Conservation (phyloP, 176 grass and related monocot species). For the Miscanthus lutarioriparius region DNA sequence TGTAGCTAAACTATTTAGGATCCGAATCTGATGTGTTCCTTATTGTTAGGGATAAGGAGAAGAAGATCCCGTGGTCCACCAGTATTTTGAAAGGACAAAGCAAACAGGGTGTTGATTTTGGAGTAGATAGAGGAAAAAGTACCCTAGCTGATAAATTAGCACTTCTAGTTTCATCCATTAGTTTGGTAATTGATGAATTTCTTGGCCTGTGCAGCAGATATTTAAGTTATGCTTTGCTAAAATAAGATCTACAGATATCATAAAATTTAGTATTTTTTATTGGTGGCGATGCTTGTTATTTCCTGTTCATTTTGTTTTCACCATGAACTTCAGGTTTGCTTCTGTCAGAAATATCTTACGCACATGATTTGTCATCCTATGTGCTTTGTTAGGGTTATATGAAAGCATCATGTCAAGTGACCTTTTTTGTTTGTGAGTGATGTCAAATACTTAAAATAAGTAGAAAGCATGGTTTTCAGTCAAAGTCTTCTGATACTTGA, state of each 20-base stretch:
- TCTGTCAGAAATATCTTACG: constrained; percentile 62
- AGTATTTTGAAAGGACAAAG: background rate
- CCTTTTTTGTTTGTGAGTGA: constrained; percentile 11
- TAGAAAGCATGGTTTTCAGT: background rate
- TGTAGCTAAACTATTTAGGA: background rate
- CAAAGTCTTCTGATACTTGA: constrained; percentile 1
- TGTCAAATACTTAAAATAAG: background rate
- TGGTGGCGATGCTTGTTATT: background rate
- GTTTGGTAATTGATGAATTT: background rate
- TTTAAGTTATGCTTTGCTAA: background rate
- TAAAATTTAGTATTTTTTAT: background rate
- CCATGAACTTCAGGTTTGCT: constrained; percentile 55
- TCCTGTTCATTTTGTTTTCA: background rate
- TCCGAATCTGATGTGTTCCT: background rate
- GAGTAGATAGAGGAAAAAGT: background rate
- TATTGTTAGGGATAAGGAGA: background rate
- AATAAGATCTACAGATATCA: background rate
- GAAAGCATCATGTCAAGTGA: constrained; percentile 11
- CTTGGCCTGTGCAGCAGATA: background rate
- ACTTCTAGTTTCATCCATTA: background rate
- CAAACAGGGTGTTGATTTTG: background rate
- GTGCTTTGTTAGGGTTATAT: constrained; percentile 86
- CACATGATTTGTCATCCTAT: constrained; percentile 62
- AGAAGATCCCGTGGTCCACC: background rate
- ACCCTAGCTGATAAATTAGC: background rate